Evolutionary conservation across 257 asterid genomes (phyloP).

Genomic region (Plantago ovata): DNA sequence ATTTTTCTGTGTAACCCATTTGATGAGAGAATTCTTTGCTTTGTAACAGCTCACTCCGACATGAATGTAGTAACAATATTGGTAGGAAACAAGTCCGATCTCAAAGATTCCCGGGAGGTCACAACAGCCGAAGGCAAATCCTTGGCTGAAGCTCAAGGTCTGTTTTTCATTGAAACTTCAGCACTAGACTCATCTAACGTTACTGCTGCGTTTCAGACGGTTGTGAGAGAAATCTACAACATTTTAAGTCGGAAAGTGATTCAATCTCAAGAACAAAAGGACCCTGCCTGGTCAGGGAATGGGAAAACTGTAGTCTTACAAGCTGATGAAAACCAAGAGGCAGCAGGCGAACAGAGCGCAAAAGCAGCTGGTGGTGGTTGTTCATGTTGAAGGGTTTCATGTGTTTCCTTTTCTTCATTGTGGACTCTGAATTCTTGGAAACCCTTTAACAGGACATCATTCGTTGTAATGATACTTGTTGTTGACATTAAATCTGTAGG

Average conservation of each 20-base stretch:
- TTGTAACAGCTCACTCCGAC: slow-evolving; percentile 81
- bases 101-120: slow-evolving; percentile 90
- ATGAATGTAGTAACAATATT: slow-evolving; percentile 92
- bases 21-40: background rate
- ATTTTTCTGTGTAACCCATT: background rate
- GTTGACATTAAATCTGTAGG: slow-evolving; percentile 18
- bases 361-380: slow-evolving; percentile 52
- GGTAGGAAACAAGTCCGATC: slow-evolving; percentile 90
- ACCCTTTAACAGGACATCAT: slow-evolving; percentile 17
- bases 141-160: slow-evolving; percentile 77
- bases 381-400: slow-evolving; percentile 37
- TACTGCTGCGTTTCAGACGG: slow-evolving; percentile 65
- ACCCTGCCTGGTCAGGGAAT: slow-evolving; percentile 42
- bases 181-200: slow-evolving; percentile 94
- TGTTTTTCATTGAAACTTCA: slow-evolving; percentile 90
- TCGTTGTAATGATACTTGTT: slow-evolving; percentile 19
- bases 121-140: slow-evolving; percentile 79
- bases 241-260: slow-evolving; percentile 87
- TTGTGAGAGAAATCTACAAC: slow-evolving; percentile 76
- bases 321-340: slow-evolving; percentile 49
- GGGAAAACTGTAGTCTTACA: slow-evolving; percentile 73
- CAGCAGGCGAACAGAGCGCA: slow-evolving; percentile 31
- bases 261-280: slow-evolving; percentile 86
- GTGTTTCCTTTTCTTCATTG: slow-evolving; percentile 1
- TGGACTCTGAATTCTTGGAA: slow-evolving; percentile 7